Evolutionary conservation across 352 stramenopile species (phyloP), one percentile per base, ranked within the genome.

Genomic region (Detonula confervacea): DNA sequence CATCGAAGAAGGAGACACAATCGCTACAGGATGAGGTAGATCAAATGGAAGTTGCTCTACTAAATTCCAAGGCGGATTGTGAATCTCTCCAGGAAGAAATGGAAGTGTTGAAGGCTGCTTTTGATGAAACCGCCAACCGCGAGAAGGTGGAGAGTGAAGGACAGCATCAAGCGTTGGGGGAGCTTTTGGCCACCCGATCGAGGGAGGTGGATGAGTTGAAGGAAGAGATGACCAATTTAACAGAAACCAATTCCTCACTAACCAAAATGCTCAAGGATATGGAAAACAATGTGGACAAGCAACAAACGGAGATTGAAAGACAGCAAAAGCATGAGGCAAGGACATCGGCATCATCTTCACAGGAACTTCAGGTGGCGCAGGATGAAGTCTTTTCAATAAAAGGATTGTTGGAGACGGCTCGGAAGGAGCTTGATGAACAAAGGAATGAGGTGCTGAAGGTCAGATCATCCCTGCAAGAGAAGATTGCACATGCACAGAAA

Each of bases 391-490:
- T 73, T 29, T 64, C 49, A 8, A 30, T 85, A 8, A 66, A 85
- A 39, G 59, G 52, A 47, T 25, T 71, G 25, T 62, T 85, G 11
- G 70, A 77, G 16, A 39, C 27, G 30, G 56, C 66, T 14, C 63
- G 63, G n/a, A 77, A 56, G 29, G 66, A 81, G 25, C 54, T 85
- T 11, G 12, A 60, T 42, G 60, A 69, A 18, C 63, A 81, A 35
- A 42, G 57, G 52, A 60, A 80, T 29, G 75, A 86, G 46, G 73
- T 81, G 16, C 69, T 77, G 1, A 85, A 74, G 29, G 73, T 89
- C 11, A 62, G 83, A 42, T 75, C 72, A 47, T 88, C 86, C 6
- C 73, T 87, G 22, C 74, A 91, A 69, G 82, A 89, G 37, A 84
- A 86, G 70, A 89, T 87, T 69, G 47, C 69, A 25, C 76, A 83